A percentile compares a stretch with the other conserved stretches of the same genome.
phyloP scores from a whole-genome alignment of 2,329 filamentous ascomycete genomes.

The Beauveria medogensis region DNA sequence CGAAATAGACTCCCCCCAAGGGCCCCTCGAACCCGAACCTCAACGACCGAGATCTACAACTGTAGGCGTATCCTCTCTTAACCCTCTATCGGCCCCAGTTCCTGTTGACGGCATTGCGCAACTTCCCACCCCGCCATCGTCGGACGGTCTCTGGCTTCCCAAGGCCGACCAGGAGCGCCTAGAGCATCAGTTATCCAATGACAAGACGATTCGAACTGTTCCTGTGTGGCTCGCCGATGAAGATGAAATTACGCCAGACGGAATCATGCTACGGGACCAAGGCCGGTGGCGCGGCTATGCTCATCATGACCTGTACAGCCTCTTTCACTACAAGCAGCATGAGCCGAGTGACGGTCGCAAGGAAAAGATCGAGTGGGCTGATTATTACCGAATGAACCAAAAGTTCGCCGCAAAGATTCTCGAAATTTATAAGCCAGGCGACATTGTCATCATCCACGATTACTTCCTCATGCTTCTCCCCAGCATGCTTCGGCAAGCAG shows the following conservation, averaged over 20 bases:
- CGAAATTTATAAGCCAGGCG: conserved; percentile 82
- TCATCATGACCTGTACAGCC: conserved; percentile 82
- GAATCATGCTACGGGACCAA: conserved; percentile 73
- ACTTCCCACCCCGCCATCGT: conserved; percentile 46
- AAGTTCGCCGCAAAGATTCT: conserved; percentile 85
- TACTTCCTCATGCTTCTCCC: conserved; percentile 89
- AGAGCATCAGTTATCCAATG: conserved; percentile 64
- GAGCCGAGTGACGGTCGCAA: conserved; percentile 78
- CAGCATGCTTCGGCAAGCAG: conserved; percentile 74
- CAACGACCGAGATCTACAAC: conserved; percentile 37
- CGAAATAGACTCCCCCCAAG: conserved; percentile 56
- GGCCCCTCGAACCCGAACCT: conserved; percentile 39
- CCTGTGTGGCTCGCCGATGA: conserved; percentile 88
- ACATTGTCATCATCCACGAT: conserved; percentile 88
- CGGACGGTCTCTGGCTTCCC: conserved; percentile 64
- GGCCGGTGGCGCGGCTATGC: conserved; percentile 82
- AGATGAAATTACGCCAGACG: conserved; percentile 55
- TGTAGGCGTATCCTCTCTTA: conserved; percentile 49
- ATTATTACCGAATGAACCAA: conserved; percentile 90
- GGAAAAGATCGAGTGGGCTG: conserved; percentile 77
- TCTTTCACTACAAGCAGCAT: conserved; percentile 95
- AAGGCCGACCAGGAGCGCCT: conserved; percentile 63
- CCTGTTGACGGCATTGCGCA: conserved; percentile 57
- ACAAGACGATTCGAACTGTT: conserved; percentile 68
- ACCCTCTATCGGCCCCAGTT: conserved; percentile 71